Evolutionary conservation across 2,329 filamentous ascomycete genomes (phyloP), one percentile per base, ranked within the genome.

Genomic region (Paramyrothecium sp.): DNA sequence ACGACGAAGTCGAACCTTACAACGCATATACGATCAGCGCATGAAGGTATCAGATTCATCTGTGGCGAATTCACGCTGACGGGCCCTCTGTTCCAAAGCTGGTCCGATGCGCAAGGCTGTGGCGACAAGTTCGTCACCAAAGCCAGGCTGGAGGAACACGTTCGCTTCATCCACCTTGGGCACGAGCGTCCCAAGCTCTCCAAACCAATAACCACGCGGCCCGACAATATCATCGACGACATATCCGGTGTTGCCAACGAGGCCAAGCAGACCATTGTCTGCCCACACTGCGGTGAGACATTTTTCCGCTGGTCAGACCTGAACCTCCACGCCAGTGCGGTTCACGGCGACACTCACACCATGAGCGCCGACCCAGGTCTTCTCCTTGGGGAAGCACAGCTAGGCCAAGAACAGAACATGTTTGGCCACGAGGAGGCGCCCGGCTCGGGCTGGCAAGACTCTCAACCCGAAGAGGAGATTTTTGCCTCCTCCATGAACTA

Each of bases 1-100:
- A 93, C 91, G 19, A 90, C 89, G 68, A 86, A 84, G 60, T 89
- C 89, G n/a, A 97, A 97, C 65, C 80, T 96, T 54, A 90, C 88
- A 17, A 85, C 88, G 0, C 94, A 98, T 69, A 79, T 94, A 55
- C 87, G 89, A 57, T 88, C 85, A 12, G 87, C 89, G 0, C 94
- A 97, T 69, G 83, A 92, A 62, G 89, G 91, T 19, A 78, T 87
- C 62, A 86, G 87, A 11, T 97, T 91, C 67, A 79, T 91, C n/a
- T 97, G 94, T 67, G 91, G 91, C 17, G 75, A 87, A 51, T 82
- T 86, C 12, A 85, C 89, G 63, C 75, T 92, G 1, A 77, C 75
- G 10, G 70, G 75, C 5, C 78, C 78, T 8, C 85, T 85, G 49
- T 75, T 95, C 2, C 73, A 76, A 11, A 78, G 73, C 7, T 96